Base-by-base conservation (phyloP, 768 basidiomycete genomes). In the Leucocoprinus leucothites region DNA sequence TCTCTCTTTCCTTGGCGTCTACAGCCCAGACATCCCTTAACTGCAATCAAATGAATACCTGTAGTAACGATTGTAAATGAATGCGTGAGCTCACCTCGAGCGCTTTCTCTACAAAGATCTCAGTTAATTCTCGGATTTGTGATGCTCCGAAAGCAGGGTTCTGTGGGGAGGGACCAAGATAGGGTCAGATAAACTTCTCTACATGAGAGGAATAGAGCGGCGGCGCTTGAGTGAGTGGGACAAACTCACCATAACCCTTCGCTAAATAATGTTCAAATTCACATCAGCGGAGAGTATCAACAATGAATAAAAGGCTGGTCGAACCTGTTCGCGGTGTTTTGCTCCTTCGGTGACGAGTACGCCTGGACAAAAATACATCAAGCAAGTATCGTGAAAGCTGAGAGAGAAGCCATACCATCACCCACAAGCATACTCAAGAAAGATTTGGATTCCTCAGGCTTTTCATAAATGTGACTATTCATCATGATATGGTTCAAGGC, bases 131-230 rank as follows among this genome's bases (percentile, higher is more conserved):
- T 1, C 84, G 73, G 35, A 87, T 76, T 60, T 86, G 84, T 1
- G 75, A 67, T 3, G 75, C 73, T 1, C 85, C 83, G 59, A 89
- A 89, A 0, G 85, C 85, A 9, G 85, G 85, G 58, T 87, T 87
- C 85, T 80, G 22, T 46, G 4, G 13, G 25, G 16, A 40, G 43
- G 7, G 14, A n/a, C 5, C 16, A 38, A 38, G 36, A 1, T 26
- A 22, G 26, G 44, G 19, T 6, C 9, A 9, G 19, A 5, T 34
- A 5, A 34, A n/a, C 11, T 11, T 6, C 38, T 38, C 11, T 31
- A 31, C n/a, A n/a, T n/a, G n/a, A 13, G 31, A 34, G 5, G 38
- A 8, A n/a, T 4, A n/a, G 47, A 3, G 57, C 31, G 57, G 50
- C 14, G 5, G 34, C 21, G 9, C 9, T 31, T 31, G n/a, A 21